Evolutionary conservation across 1,139 yeast genomes (phyloP).

Genomic region (Blastobotrys aristatus): DNA sequence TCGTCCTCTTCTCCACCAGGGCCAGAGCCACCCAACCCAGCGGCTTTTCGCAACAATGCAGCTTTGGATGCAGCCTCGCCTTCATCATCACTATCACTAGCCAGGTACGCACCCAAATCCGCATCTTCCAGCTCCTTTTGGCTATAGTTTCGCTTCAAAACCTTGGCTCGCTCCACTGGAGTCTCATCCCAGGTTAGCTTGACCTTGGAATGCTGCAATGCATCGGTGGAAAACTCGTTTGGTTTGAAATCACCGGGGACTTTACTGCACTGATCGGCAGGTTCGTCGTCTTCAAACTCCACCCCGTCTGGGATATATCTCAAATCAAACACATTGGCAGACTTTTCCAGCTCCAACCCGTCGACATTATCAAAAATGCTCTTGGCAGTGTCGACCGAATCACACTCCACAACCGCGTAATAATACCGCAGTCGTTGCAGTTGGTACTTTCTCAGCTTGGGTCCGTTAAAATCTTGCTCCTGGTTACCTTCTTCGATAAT

Average conservation of each 20-base stretch:
- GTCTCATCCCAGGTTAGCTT: slow-evolving; percentile 98
- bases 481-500: slow-evolving; percentile 37
- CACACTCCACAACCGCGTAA: slow-evolving; percentile 90
- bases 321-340: slow-evolving; percentile 90
- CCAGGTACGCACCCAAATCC: slow-evolving; percentile 94
- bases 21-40: slow-evolving; percentile 40
- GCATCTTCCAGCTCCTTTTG: slow-evolving; percentile 91
- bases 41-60: slow-evolving; percentile 35
- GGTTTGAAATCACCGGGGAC: slow-evolving; percentile 81
- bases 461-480: slow-evolving; percentile 42
- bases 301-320: slow-evolving; percentile 90
- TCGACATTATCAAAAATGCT: slow-evolving; percentile 81
- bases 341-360: slow-evolving; percentile 92
- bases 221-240: slow-evolving; percentile 81
- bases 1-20: slow-evolving; percentile 38
- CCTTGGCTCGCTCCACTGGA: slow-evolving; percentile 79
- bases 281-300: slow-evolving; percentile 62
- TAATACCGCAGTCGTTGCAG: slow-evolving; percentile 83
- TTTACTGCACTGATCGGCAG: slow-evolving; percentile 65
- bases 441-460: slow-evolving; percentile 57
- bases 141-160: slow-evolving; percentile 76
- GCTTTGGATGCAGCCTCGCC: slow-evolving; percentile 58
- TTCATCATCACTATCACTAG: slow-evolving; percentile 52
- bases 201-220: slow-evolving; percentile 88
- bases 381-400: slow-evolving; percentile 64